phyloP scores from a whole-genome alignment of 768 basidiomycete species.

The Porphyrellus cyaneotinctus region DNA sequence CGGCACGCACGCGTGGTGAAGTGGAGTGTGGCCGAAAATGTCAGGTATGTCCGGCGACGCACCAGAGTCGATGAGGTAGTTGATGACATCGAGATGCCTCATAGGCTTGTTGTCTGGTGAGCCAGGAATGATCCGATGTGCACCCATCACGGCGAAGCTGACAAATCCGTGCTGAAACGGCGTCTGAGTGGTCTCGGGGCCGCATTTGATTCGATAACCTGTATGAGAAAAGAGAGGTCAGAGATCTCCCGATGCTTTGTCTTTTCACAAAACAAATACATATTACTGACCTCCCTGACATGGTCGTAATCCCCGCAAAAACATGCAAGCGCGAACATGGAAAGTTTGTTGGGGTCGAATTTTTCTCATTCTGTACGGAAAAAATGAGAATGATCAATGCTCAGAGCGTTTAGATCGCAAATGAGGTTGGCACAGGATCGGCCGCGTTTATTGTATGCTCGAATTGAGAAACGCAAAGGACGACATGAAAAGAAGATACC shows the following conservation, averaged over 20 bases:
- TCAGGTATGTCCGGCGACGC: slow-evolving; percentile 40
- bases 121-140: slow-evolving; percentile 32
- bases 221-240: not conserved
- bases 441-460: not conserved
- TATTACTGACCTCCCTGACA: slow-evolving; percentile 21
- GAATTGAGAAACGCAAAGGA: not conserved
- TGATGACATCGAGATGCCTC: slow-evolving; percentile 35
- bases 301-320: slow-evolving; percentile 18
- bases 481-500: not conserved
- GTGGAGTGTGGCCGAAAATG: slow-evolving; percentile 46
- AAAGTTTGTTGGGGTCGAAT: slow-evolving; percentile 18
- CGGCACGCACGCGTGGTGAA: slow-evolving; percentile 42
- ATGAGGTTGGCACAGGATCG: not conserved
- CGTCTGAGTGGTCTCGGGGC: slow-evolving; percentile 39
- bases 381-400: not conserved
- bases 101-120: slow-evolving; percentile 8
- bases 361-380: slow-evolving; percentile 18
- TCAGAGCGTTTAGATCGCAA: not conserved
- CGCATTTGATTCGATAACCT: slow-evolving; percentile 25
- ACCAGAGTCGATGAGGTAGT: slow-evolving; percentile 40
- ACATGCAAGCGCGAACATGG: slow-evolving; percentile 24
- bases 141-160: slow-evolving; percentile 37
- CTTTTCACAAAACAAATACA: not conserved
- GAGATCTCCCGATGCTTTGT: not conserved
- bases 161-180: slow-evolving; percentile 42